Evolutionary conservation across 2,329 filamentous ascomycete genomes (phyloP).

Genomic region (Boeremia exigua): DNA sequence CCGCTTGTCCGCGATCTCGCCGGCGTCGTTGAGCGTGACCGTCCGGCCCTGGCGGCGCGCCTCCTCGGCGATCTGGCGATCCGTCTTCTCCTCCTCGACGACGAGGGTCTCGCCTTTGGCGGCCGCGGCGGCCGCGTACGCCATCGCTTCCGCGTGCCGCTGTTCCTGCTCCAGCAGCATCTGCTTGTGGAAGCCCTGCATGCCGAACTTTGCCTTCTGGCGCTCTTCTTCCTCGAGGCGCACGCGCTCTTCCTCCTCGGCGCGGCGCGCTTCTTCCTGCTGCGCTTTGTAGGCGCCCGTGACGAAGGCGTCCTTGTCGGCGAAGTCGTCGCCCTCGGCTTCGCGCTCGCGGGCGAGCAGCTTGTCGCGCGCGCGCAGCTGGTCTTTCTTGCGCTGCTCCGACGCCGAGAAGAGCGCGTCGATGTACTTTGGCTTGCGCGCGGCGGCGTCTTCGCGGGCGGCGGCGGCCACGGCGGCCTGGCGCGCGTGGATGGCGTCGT

Average conservation of each 20-base stretch:
- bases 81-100: conserved; percentile 57
- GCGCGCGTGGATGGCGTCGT: conserved; percentile 72
- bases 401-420: conserved; percentile 74
- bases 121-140: conserved; percentile 62
- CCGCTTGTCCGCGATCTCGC: conserved; percentile 83
- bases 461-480: conserved; percentile 63
- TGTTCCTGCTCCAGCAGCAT: conserved; percentile 74
- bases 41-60: conserved; percentile 68
- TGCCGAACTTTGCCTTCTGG: conserved; percentile 71
- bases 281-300: conserved; percentile 83
- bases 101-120: conserved; percentile 3
- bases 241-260: conserved; percentile 74
- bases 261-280: conserved; percentile 73
- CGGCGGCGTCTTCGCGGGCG: conserved; percentile 59
- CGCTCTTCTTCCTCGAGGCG: conserved; percentile 70
- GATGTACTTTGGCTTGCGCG: conserved; percentile 80
- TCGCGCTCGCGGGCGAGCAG: conserved; percentile 78
- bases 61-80: conserved; percentile 70
- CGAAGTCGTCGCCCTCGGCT: conserved; percentile 80
- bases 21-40: conserved; percentile 80
- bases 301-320: conserved; percentile 85
- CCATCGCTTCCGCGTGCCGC: conserved; percentile 71
- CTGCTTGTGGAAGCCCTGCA: conserved; percentile 79
- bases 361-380: conserved; percentile 79
- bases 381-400: conserved; percentile 77